phyloP scores from a whole-genome alignment of 2,329 filamentous ascomycete species.

The Zymoseptoria tritici region DNA sequence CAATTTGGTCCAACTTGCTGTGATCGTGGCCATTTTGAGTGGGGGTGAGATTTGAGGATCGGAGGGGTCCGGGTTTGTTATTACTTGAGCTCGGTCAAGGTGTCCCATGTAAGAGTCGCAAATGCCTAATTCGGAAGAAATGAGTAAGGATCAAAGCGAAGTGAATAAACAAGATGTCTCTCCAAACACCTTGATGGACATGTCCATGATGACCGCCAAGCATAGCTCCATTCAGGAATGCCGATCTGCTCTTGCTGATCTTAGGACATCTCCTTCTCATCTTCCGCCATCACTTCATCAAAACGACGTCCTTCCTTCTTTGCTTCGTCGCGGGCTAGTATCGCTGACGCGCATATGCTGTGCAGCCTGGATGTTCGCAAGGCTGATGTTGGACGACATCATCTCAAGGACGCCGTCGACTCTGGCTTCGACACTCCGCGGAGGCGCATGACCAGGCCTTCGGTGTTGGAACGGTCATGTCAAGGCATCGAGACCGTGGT shows the following conservation, averaged over 20 bases:
- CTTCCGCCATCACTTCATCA: background rate
- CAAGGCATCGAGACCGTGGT: background rate
- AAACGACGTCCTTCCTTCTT: background rate
- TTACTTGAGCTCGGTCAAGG: background rate
- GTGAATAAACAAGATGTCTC: background rate
- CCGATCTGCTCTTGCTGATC: background rate
- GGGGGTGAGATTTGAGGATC: background rate
- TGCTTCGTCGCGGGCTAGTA: background rate
- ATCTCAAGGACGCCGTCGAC: no score
- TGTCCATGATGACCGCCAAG: background rate
- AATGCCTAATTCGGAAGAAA: background rate
- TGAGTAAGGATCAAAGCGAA: background rate
- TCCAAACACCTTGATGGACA: background rate
- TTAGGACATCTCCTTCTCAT: background rate
- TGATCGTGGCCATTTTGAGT: constrained; percentile 3
- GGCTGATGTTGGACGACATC: no score
- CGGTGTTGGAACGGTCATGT: no score
- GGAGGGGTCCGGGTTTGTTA: background rate
- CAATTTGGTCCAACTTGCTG: constrained; percentile 31
- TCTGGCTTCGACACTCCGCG: no score
- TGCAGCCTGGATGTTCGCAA: no score
- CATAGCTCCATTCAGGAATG: background rate
- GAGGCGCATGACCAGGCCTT: no score
- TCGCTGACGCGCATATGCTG: background rate
- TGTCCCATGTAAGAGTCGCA: background rate